Base-by-base conservation (phyloP, 441 rosid species). In the Mallotus japonicus region DNA sequence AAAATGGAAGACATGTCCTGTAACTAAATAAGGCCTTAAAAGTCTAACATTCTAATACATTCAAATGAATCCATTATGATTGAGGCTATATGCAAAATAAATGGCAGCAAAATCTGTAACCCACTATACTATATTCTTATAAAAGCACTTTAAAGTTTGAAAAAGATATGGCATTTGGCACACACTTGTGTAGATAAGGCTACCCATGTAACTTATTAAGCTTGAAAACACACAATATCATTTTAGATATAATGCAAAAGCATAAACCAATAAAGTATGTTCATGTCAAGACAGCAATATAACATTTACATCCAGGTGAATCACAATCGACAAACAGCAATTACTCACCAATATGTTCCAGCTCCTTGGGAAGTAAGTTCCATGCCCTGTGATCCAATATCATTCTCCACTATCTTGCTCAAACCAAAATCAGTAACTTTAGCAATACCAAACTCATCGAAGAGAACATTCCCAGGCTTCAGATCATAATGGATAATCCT, bases 281-380 rank as follows among this genome's bases (percentile, higher is more conserved):
- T 66, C 32, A 5, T 65, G 24, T 67, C 74, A 58, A 72, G 40
- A 64, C 54, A 15, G 61, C 24, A 62, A 44, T 61, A 61, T 16
- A 40, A 71, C 24, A 34, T 54, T 59, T 60, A 49, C 66, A 78
- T 56, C 54, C 55, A 46, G 75, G 67, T 59, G 49, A 72, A 75
- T 75, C 46, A 67, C n/a, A 69, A 64, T 66, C 57, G 34, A 49
- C n/a, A 66, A 74, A 70, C 50, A 77, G 17, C 72, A 46, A 72
- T 66, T 44, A 82, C 90, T 87, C 75, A 93, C 99, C 99, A 96
- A 81, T 96, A 93, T 58, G 99, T 96, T 82, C 99, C 99, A 78
- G 99, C 99, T 77, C 98, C 99, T 79, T 93, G 98, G 73, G 99
- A 96, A 56, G 99, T 96, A 76, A 96, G 97, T 79, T 96, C 98